These are phyloP conservation scores for Fusarium stilboides DNA, from an alignment of 2,329 filamentous ascomycete species.

Conservation along the genomic window DNA sequence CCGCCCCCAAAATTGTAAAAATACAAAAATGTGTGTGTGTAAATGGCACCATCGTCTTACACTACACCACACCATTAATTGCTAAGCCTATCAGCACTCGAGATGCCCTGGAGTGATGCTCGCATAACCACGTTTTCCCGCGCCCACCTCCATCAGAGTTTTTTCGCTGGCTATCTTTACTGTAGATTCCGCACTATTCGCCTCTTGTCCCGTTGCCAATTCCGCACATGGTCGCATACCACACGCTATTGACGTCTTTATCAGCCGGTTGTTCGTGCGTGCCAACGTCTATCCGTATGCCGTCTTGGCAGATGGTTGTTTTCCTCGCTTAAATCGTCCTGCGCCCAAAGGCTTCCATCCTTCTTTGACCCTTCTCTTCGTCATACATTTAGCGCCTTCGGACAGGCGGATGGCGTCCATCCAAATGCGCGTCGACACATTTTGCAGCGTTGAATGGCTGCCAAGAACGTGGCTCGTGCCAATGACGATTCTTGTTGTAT, in stretches of 20 bases:
- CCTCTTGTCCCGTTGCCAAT: slow-evolving; percentile 2
- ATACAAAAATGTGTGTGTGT: slow-evolving; percentile 1
- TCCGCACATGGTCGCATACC: slow-evolving; percentile 28
- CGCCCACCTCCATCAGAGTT: slow-evolving; percentile 27
- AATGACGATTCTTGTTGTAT: neutral
- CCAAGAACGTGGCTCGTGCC: neutral
- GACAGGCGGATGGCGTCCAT: slow-evolving; percentile 37
- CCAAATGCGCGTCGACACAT: slow-evolving; percentile 1
- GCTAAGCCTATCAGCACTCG: slow-evolving; percentile 21
- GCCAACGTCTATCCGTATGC: slow-evolving; percentile 3
- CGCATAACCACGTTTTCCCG: slow-evolving; percentile 44
- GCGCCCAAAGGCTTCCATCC: slow-evolving; percentile 14
- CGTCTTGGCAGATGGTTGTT: slow-evolving; percentile 13
- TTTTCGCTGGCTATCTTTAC: slow-evolving; percentile 1
- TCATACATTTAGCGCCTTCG: slow-evolving; percentile 19
- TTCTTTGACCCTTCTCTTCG: slow-evolving; percentile 42
- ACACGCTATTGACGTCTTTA: slow-evolving; percentile 3
- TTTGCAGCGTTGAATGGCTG: slow-evolving; percentile 1
- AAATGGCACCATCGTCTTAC: slow-evolving; percentile 27
- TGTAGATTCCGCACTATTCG: slow-evolving; percentile 29
- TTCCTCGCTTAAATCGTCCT: neutral
- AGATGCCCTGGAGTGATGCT: slow-evolving; percentile 29
- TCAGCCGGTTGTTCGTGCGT: neutral
- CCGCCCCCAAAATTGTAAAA: slow-evolving; percentile 5
- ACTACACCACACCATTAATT: slow-evolving; percentile 22